These are phyloP conservation scores for Solanum chiquidenum DNA, from an alignment of 257 asterid genomes.

Conservation along the genomic window DNA sequence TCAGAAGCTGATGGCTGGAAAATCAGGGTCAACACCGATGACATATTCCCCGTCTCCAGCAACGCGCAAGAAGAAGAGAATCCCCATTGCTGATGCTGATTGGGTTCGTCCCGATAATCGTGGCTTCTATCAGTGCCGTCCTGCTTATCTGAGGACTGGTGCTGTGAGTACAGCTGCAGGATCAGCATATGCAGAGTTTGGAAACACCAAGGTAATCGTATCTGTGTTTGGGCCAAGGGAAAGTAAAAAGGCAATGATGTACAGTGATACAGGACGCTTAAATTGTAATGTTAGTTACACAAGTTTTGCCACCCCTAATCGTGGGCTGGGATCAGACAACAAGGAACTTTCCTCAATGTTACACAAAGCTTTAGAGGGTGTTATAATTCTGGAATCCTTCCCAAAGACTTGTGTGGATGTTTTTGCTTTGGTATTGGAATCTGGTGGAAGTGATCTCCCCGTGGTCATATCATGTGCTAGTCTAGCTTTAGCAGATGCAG, in stretches of 20 bases:
- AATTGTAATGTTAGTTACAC: constrained; percentile 85
- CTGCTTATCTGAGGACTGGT: constrained; percentile 82
- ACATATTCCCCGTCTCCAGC: constrained; percentile 72
- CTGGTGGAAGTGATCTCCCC: constrained; percentile 97
- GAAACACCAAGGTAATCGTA: constrained; percentile 90
- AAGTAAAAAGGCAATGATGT: constrained; percentile 96
- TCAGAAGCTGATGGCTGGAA: constrained; percentile 29
- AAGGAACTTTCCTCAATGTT: constrained; percentile 83
- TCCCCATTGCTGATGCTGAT: constrained; percentile 30
- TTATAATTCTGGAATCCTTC: constrained; percentile 76
- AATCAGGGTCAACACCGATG: constrained; percentile 39
- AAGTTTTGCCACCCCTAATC: constrained; percentile 60
- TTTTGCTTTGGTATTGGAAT: constrained; percentile 95
- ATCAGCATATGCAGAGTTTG: constrained; percentile 96
- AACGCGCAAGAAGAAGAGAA: constrained; percentile 31
- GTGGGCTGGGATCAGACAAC: constrained; percentile 71
- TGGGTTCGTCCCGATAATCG: constrained; percentile 91
- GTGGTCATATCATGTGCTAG: constrained; percentile 92
- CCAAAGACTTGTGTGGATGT: constrained; percentile 98
- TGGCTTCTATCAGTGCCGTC: constrained; percentile 78
- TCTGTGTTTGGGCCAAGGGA: constrained; percentile 96
- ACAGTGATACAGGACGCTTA: constrained; percentile 77
- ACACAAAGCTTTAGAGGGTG: constrained; percentile 89
- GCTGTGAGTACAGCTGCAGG: constrained; percentile 94
- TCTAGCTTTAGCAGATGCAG: constrained; percentile 97